Evolutionary conservation across 257 asterid genomes (phyloP).

Genomic region (Leonotis leonurus): DNA sequence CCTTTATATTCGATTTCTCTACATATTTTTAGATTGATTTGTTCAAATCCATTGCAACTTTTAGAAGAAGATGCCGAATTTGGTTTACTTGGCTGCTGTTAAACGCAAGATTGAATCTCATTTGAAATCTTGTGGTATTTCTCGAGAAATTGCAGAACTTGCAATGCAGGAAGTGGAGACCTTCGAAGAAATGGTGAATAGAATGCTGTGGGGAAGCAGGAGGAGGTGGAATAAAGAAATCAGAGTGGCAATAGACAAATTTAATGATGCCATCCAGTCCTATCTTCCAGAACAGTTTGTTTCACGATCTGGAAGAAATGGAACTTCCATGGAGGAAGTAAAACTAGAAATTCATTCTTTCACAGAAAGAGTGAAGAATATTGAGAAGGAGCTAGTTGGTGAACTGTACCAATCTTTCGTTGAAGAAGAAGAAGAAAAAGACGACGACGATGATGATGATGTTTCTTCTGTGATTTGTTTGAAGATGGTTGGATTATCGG

Average conservation of each 20-base stretch:
- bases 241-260: neutral
- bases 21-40: no score
- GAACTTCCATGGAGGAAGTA: neutral
- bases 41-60: neutral
- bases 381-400: neutral
- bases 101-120: neutral
- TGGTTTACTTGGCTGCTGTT: neutral
- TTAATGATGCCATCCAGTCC: neutral
- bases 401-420: neutral
- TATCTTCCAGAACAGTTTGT: neutral
- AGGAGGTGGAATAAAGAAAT: neutral
- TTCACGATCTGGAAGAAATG: neutral
- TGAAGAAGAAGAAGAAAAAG: neutral
- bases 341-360: neutral
- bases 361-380: neutral
- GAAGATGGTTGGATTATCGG: neutral
- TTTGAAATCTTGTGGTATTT: neutral
- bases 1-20: neutral
- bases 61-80: neutral
- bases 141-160: neutral
- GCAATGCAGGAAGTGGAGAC: neutral
- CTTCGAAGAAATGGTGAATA: neutral
- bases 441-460: neutral
- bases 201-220: constrained; percentile 4
- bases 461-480: neutral